Evolutionary conservation across 495 filamentous ascomycete genomes (phyloP).

Genomic region (Penicillium maclennaniae): DNA sequence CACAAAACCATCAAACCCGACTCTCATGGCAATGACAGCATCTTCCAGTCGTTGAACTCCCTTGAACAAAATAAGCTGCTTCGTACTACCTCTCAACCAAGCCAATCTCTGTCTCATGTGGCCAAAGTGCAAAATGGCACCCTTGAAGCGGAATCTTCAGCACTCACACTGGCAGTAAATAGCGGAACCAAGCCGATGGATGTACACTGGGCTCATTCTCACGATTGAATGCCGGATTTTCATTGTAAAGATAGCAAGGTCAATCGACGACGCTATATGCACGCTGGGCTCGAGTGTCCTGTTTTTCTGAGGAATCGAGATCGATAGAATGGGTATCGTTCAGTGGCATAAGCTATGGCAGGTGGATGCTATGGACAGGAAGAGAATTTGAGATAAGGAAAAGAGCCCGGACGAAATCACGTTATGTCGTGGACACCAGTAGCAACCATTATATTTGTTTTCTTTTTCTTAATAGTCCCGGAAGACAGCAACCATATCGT

Average conservation of each 20-base stretch:
- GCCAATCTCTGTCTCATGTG: conserved; percentile 35
- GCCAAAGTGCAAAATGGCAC: too few species aligned
- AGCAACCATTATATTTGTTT: background rate
- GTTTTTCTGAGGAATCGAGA: background rate
- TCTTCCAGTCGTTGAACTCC: conserved; percentile 61
- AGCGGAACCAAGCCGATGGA: too few species aligned
- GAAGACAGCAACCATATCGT: conserved; percentile 79
- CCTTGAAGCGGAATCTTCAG: too few species aligned
- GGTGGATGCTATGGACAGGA: background rate
- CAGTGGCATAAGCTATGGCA: background rate
- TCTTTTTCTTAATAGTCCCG: conserved; percentile 65
- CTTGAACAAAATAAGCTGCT: conserved; percentile 57
- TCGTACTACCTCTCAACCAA: conserved; percentile 62
- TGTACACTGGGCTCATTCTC: too few species aligned
- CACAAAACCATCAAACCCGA: conserved; percentile 60
- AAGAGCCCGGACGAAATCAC: background rate
- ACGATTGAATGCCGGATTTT: too few species aligned
- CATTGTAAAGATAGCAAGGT: background rate
- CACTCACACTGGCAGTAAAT: too few species aligned
- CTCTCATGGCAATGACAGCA: conserved; percentile 51
- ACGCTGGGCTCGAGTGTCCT: background rate
- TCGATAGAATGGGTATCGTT: background rate
- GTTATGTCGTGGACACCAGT: background rate
- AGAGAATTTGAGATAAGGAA: background rate
- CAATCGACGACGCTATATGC: background rate